Evolutionary conservation across 176 grass and related monocot species (phyloP).

Genomic region (Oryza punctata): DNA sequence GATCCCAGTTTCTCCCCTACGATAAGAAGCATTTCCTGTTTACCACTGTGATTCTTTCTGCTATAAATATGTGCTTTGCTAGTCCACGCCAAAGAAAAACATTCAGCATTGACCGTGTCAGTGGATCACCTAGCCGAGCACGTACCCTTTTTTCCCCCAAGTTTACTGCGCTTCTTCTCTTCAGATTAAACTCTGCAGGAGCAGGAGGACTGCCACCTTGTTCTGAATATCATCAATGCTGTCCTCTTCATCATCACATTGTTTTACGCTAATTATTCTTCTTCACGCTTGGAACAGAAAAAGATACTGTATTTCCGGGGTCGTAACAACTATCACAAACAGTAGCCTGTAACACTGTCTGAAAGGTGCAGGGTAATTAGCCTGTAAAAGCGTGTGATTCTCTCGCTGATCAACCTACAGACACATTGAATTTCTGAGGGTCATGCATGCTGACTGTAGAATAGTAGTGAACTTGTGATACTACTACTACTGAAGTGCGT

Average conservation of each 20-base stretch:
- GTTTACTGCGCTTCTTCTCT: neutral
- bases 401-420: constrained; percentile 8
- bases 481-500: neutral
- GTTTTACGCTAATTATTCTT: constrained; percentile 9
- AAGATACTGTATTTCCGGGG: neutral
- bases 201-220: neutral
- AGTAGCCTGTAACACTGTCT: constrained; percentile 3
- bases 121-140: constrained; percentile 6
- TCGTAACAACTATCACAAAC: neutral
- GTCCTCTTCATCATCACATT: neutral
- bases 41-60: neutral
- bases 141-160: neutral
- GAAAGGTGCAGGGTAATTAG: neutral
- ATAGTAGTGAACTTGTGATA: neutral
- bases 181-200: constrained; percentile 35
- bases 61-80: constrained; percentile 21
- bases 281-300: neutral
- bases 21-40: neutral
- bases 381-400: neutral
- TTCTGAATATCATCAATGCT: constrained; percentile 25
- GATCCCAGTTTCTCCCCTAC: neutral
- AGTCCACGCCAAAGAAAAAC: constrained; percentile 12
- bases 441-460: constrained; percentile 4
- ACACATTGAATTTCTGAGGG: neutral
- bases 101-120: constrained; percentile 44